Conservation (phyloP, 495 filamentous ascomycete genomes). For the Penicillium lagena region DNA sequence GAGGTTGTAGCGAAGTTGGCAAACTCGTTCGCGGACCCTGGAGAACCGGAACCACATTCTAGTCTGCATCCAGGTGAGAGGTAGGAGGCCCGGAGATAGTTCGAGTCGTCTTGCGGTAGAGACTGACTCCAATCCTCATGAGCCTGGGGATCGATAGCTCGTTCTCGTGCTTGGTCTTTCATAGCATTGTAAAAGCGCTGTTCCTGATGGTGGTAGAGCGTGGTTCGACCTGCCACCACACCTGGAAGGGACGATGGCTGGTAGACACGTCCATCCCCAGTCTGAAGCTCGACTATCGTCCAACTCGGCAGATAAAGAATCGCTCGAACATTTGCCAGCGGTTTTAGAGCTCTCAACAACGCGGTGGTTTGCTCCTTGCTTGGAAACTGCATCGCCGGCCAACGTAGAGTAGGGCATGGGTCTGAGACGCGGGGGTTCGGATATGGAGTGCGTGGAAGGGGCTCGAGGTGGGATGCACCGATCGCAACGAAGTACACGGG, state of each 20-base stretch:
- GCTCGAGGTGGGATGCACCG: slow-evolving; percentile 7
- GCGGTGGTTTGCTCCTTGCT: slow-evolving; percentile 12
- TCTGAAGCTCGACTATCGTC: slow-evolving; percentile 17
- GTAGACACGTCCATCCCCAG: slow-evolving; percentile 16
- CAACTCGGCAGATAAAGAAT: slow-evolving; percentile 17
- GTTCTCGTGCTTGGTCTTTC: slow-evolving; percentile 10
- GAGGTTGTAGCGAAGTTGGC: slow-evolving; percentile 14
- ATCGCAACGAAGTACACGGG: slow-evolving; percentile 15
- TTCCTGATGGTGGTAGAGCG: slow-evolving; percentile 15
- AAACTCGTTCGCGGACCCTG: slow-evolving; percentile 6
- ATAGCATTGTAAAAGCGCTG: slow-evolving; percentile 15
- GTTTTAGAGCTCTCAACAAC: slow-evolving; percentile 12
- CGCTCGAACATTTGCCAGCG: slow-evolving; percentile 15
- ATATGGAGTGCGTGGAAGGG: slow-evolving; percentile 11
- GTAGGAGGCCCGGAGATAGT: slow-evolving; percentile 16
- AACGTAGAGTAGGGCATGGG: slow-evolving; percentile 15
- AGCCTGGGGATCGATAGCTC: slow-evolving; percentile 9
- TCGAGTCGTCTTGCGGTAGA: slow-evolving; percentile 17
- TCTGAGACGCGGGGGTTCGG: slow-evolving; percentile 16
- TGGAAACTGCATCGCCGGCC: slow-evolving; percentile 15
- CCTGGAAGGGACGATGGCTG: slow-evolving; percentile 14
- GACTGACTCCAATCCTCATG: slow-evolving; percentile 2
- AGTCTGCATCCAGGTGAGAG: slow-evolving; percentile 17
- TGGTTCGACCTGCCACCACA: slow-evolving; percentile 17
- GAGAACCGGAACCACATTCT: slow-evolving; percentile 8